Conservation (phyloP, 306 rosid species). For the Purshia tridentata region DNA sequence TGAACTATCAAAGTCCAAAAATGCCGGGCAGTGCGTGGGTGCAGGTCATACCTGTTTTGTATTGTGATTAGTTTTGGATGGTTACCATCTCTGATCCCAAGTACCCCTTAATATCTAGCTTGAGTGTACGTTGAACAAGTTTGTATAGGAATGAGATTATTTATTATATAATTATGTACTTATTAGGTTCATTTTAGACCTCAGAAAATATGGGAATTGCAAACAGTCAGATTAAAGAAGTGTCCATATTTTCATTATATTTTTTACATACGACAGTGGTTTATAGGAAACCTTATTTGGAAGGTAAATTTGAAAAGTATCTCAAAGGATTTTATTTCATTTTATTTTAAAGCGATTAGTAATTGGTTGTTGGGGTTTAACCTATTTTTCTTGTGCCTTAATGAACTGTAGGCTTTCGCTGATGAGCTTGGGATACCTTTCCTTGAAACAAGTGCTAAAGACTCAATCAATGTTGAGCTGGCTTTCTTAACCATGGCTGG, state of each 20-base stretch:
- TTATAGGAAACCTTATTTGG: not conserved
- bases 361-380: slow-evolving; percentile 10
- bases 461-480: slow-evolving; percentile 93
- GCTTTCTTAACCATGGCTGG: slow-evolving; percentile 96
- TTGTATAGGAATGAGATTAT: not conserved
- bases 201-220: no score
- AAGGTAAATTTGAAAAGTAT: not conserved
- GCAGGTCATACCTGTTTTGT: no score
- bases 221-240: not conserved
- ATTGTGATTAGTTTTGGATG: no score
- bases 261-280: not conserved
- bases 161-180: no score
- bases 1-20: not conserved
- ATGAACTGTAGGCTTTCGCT: slow-evolving; percentile 75
- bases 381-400: slow-evolving; percentile 8
- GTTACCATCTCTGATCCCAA: no score
- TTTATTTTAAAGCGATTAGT: not conserved
- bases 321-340: no score
- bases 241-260: not conserved
- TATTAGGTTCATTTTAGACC: no score
- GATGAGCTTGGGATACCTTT: slow-evolving; percentile 95
- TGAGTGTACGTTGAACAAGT: not conserved
- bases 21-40: not conserved
- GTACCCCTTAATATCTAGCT: no score
- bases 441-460: slow-evolving; percentile 98